Base-by-base conservation (phyloP, 2,329 filamentous ascomycete genomes). In the Harringtonia aguacate region DNA sequence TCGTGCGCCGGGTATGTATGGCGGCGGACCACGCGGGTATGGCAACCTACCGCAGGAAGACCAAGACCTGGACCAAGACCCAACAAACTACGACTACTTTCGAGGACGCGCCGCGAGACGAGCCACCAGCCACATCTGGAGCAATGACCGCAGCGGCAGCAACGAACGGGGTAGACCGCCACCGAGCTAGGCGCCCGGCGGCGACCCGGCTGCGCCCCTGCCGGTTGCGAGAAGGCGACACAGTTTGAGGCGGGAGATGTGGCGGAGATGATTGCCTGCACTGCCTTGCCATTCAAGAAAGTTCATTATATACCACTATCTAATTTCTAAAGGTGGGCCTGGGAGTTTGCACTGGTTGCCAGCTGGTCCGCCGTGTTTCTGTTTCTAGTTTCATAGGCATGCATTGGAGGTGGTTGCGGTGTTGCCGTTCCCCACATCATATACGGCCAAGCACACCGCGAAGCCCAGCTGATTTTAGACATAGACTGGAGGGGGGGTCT, bases 21-120 rank as follows among this genome's bases (percentile, higher is more conserved):
- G 75, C 17, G 74, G 75, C 43, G 75, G 76, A 3, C 73, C 75
- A 1, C 63, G 67, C 41, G 77, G 77, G 0, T 81, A 81, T 55
- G 77, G 74, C 14, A 70, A 70, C 22, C 57, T 81, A 43, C 70
- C 75, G 1, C 76, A 80, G 54, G 58, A 62, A 34, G 75, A 78
- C 44, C 60, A 64, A 9, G 56, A 58, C 10, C 41, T 53, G 9
- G 55, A 54, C 15, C 56, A 56, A 18, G 70, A 74, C 35, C 70
- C 72, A 9, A 58, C 65, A 51, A 65, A 68, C 47, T 78, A 77
- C 50, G 74, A 78, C 55, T 78, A 78, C 51, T 78, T 77, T 57
- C 66, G 75, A 24, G 62, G 65, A 4, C 61, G 57, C 4, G 31
- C 48, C 2, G 4, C 44, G 7, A 46, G 51, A n/a, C 41, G 45